Evolutionary conservation across 2,329 filamentous ascomycete species (phyloP).

Genomic region (Macrophomina pseudophaseolina): DNA sequence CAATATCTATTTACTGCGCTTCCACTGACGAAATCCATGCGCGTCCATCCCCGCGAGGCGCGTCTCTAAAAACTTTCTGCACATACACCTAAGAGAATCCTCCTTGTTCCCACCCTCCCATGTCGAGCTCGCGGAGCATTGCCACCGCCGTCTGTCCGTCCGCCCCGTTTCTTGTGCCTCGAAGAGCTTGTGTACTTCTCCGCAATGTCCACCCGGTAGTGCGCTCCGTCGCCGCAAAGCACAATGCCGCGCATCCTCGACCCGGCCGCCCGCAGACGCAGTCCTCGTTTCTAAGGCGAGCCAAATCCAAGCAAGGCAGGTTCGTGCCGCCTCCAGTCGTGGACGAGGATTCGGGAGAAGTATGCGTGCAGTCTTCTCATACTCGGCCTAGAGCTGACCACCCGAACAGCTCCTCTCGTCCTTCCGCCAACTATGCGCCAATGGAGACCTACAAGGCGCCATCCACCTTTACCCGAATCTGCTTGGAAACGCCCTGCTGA

Average conservation of each 20-base stretch:
- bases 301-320: neutral
- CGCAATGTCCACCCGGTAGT: neutral
- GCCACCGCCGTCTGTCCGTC: slow-evolving; percentile 41
- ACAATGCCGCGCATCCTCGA: slow-evolving; percentile 16
- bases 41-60: neutral
- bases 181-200: slow-evolving; percentile 5
- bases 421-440: neutral
- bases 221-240: slow-evolving; percentile 8
- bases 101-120: neutral
- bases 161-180: slow-evolving; percentile 42
- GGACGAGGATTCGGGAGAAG: slow-evolving; percentile 4
- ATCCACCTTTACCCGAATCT: slow-evolving; percentile 1
- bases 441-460: neutral
- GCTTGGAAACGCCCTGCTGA: neutral
- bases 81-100: neutral
- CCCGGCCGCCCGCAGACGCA: neutral
- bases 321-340: neutral
- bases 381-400: neutral
- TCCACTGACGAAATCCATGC: slow-evolving; percentile 4
- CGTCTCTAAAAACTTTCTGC: slow-evolving; percentile 16
- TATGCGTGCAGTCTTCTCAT: neutral
- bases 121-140: slow-evolving; percentile 27
- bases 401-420: neutral
- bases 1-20: neutral
- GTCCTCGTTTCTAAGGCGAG: slow-evolving; percentile 3